Evolutionary conservation across 371 early-diverging fungal species (phyloP).

Genomic region (Mucor indicus): DNA sequence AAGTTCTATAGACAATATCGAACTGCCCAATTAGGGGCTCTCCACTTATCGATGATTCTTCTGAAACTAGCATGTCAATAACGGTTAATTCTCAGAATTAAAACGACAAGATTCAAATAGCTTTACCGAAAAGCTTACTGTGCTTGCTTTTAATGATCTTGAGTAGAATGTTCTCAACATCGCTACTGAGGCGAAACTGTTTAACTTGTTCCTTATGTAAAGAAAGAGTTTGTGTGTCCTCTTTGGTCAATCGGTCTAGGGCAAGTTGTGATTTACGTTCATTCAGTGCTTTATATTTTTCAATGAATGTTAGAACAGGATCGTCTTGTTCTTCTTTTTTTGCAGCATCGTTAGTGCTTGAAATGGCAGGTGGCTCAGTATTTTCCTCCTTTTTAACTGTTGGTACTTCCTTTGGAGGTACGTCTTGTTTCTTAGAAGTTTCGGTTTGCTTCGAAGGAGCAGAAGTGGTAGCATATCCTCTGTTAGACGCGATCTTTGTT

Average conservation of each 20-base stretch:
- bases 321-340: constrained; percentile 1
- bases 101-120: not conserved
- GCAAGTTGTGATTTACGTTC: constrained; percentile 16
- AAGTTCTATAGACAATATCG: constrained; percentile 49
- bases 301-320: constrained; percentile 5
- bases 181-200: constrained; percentile 14
- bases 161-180: constrained; percentile 23
- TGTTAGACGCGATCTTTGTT: constrained; percentile 16
- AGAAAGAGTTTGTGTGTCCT: not conserved
- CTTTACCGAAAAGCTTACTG: constrained; percentile 1
- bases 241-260: constrained; percentile 14
- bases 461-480: constrained; percentile 22
- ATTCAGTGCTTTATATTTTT: constrained; percentile 18
- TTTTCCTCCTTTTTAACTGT: not conserved
- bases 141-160: constrained; percentile 12
- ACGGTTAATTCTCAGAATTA: no score
- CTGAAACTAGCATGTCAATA: no score
- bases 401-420: not conserved
- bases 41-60: constrained; percentile 1
- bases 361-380: not conserved
- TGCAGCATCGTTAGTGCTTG: not conserved
- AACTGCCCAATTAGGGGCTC: constrained; percentile 38
- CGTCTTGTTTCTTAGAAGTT: not conserved
- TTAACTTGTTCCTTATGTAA: constrained; percentile 1
- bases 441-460: constrained; percentile 17